phyloP scores from a whole-genome alignment of 1,139 yeast genomes.

The Taphrina deformans region DNA sequence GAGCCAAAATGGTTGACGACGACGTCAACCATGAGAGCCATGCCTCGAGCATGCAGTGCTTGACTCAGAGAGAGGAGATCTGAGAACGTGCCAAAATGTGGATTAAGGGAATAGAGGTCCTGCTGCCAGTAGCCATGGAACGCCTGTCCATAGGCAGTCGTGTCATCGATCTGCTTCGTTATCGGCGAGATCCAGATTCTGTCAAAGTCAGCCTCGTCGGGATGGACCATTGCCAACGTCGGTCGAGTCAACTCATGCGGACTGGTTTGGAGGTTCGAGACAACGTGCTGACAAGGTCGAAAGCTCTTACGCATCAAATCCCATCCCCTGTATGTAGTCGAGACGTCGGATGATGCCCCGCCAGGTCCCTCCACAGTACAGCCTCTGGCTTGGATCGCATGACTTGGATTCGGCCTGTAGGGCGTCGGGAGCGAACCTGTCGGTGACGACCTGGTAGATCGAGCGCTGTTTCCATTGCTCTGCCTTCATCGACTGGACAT shows the following conservation, averaged over 20 bases:
- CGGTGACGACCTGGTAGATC: conserved; percentile 36
- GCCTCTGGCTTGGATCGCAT: conserved; percentile 11
- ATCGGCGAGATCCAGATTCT: conserved; percentile 37
- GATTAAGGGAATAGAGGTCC: conserved; percentile 31
- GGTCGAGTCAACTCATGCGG: no score
- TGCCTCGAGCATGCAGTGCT: conserved; percentile 36
- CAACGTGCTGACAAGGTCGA: not conserved
- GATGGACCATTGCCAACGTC: no score
- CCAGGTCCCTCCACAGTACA: conserved; percentile 38
- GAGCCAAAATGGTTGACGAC: conserved; percentile 36
- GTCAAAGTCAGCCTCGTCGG: not conserved
- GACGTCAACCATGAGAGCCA: conserved; percentile 37
- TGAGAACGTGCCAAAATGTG: conserved; percentile 35
- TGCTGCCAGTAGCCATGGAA: conserved; percentile 38
- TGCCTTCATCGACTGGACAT: conserved; percentile 30
- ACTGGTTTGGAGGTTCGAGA: no score
- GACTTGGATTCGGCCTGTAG: conserved; percentile 8
- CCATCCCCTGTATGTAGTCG: conserved; percentile 38
- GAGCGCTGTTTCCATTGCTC: conserved; percentile 36
- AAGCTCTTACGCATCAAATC: conserved; percentile 33
- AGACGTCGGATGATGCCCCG: conserved; percentile 35
- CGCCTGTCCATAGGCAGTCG: conserved; percentile 34
- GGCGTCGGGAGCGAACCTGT: conserved; percentile 26
- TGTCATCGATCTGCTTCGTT: conserved; percentile 35
- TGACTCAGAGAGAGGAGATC: conserved; percentile 31